Conservation (phyloP, 495 filamentous ascomycete genomes). For the Penicillium mononematosum region DNA sequence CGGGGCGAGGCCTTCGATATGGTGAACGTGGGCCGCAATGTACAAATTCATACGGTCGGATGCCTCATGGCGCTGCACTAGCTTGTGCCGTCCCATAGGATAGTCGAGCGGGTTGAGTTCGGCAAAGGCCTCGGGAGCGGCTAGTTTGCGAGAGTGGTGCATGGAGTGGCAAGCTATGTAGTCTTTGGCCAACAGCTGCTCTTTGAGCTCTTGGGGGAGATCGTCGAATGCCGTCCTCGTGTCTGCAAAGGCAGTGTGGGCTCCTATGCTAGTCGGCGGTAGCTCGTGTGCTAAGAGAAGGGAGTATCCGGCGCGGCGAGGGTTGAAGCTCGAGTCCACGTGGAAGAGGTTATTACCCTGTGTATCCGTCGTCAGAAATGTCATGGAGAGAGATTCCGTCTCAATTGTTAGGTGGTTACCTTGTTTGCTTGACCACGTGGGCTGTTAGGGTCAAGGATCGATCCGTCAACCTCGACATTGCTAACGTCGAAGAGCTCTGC, state of each 20-base stretch:
- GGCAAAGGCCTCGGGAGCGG: slow-evolving; percentile 49
- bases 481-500: slow-evolving; percentile 57
- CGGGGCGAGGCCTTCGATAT: slow-evolving; percentile 47
- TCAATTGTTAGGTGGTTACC: neutral
- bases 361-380: neutral
- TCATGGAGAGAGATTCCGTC: no score
- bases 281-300: slow-evolving; percentile 51
- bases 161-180: slow-evolving; percentile 54
- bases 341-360: slow-evolving; percentile 57
- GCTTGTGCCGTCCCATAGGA: slow-evolving; percentile 48
- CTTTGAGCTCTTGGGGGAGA: slow-evolving; percentile 38
- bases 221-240: slow-evolving; percentile 53
- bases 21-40: slow-evolving; percentile 53
- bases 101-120: slow-evolving; percentile 40
- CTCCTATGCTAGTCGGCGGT: slow-evolving; percentile 50
- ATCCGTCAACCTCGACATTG: slow-evolving; percentile 49
- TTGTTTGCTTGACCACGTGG: slow-evolving; percentile 37
- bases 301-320: slow-evolving; percentile 54
- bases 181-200: slow-evolving; percentile 39
- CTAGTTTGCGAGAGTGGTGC: slow-evolving; percentile 50
- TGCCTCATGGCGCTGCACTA: slow-evolving; percentile 53
- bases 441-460: slow-evolving; percentile 36
- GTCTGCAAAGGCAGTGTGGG: slow-evolving; percentile 58
- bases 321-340: slow-evolving; percentile 58
- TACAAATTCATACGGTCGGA: slow-evolving; percentile 53